Evolutionary conservation across 2,329 filamentous ascomycete genomes (phyloP).

Genomic region (Ophiosphaerella korrae): DNA sequence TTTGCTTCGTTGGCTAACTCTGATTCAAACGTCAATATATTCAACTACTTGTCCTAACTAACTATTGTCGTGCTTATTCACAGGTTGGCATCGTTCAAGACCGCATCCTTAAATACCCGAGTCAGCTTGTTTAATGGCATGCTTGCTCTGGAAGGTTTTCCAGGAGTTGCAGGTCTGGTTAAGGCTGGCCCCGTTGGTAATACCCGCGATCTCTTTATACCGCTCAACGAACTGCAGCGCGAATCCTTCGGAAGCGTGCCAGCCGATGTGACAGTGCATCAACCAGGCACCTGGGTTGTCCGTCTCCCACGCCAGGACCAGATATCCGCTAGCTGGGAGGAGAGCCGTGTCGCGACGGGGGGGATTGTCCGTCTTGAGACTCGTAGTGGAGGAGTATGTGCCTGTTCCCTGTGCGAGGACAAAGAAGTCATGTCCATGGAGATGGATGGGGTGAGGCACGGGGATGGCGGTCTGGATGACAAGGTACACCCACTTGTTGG

Average conservation of each 20-base stretch:
- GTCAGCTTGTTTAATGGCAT: too few relatives aligned
- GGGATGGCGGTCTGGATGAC: conserved; percentile 46
- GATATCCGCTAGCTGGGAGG: conserved; percentile 36
- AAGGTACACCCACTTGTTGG: conserved; percentile 47
- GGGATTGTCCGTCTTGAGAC: conserved; percentile 37
- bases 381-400: conserved; percentile 15
- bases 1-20: too few relatives aligned
- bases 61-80: too few relatives aligned
- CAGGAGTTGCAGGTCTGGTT: too few relatives aligned
- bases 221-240: conserved; percentile 42
- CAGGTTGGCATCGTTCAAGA: too few relatives aligned
- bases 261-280: conserved; percentile 48
- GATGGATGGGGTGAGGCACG: conserved; percentile 41
- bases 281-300: conserved; percentile 47
- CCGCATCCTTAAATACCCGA: too few relatives aligned
- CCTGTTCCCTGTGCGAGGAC: conserved; percentile 37
- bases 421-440: conserved; percentile 43
- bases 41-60: too few relatives aligned
- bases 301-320: conserved; percentile 43
- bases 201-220: conserved; percentile 28
- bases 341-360: conserved; percentile 41
- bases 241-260: conserved; percentile 43
- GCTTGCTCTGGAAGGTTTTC: too few relatives aligned
- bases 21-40: too few relatives aligned
- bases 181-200: conserved; percentile 19